These are phyloP conservation scores for Cordyceps cateniannulata DNA, from an alignment of 2,329 filamentous ascomycete species.

Conservation along the genomic window DNA sequence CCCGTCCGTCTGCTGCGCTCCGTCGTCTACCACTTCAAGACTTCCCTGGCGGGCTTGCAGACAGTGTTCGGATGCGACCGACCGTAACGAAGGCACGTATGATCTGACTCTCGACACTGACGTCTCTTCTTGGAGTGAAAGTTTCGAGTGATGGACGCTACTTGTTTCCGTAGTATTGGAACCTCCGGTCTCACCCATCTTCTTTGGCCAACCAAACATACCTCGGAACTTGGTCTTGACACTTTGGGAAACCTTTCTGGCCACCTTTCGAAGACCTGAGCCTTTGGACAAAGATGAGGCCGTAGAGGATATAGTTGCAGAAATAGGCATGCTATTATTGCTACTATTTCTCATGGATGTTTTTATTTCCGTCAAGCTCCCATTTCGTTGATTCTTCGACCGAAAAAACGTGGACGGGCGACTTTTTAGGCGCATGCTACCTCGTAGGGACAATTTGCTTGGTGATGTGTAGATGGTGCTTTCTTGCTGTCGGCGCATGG, in stretches of 20 bases:
- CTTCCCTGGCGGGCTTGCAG: conserved; percentile 49
- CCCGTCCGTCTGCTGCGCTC: conserved; percentile 33
- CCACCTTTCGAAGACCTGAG: conserved; percentile 39
- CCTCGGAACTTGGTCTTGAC: conserved; percentile 55
- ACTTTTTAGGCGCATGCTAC: conserved; percentile 25
- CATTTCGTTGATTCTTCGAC: conserved; percentile 28
- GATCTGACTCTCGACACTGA: conserved; percentile 43
- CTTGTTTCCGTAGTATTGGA: conserved; percentile 23
- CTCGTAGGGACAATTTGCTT: conserved; percentile 10
- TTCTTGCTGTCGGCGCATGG: neutral
- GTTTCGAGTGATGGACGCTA: conserved; percentile 26
- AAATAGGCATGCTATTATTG: conserved; percentile 30
- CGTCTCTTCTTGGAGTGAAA: conserved; percentile 31
- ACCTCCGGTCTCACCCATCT: conserved; percentile 9
- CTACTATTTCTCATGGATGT: conserved; percentile 45
- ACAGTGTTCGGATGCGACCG: conserved; percentile 38
- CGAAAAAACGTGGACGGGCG: conserved; percentile 40
- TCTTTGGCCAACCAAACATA: conserved; percentile 26
- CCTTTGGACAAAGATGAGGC: conserved; percentile 21
- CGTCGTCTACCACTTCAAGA: conserved; percentile 41
- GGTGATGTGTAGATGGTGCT: neutral
- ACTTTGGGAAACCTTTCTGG: conserved; percentile 55
- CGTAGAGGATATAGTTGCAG: conserved; percentile 24
- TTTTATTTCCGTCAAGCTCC: conserved; percentile 32
- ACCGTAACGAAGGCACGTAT: conserved; percentile 44